Base-by-base conservation (phyloP, 352 stramenopile genomes). In the Pythium rishiriense region DNA sequence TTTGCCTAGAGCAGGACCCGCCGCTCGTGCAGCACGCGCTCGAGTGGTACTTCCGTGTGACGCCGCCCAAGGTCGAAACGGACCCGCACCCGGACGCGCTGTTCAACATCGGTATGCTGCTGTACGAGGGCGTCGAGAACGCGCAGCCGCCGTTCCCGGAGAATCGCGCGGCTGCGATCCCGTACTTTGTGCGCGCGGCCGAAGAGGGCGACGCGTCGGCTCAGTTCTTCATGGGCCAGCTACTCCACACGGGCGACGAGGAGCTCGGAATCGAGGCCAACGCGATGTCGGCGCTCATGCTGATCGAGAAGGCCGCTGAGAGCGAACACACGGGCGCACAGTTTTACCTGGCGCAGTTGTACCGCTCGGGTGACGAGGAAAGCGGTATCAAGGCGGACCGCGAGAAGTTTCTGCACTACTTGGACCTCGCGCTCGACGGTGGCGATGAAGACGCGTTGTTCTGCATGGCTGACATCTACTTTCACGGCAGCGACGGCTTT, bases 401-500 rank as follows among this genome's bases (percentile, higher is more conserved):
- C 9, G 31, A 75, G 21, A 85, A 83, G 66, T 94, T 93, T 58
- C 59, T 88, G 15, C 61, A 79, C 39, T 78, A 89, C 62, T 50
- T 96, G 39, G 73, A 93, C 54, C 73, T 73, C 29, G 85, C 87
- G 6, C 72, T 93, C 57, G 71, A 83, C 28, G 70, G 62, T 25
- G 75, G 74, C 2, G 84, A 96, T 47, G 76, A 81, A 28, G 85
- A 94, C 42, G 87, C 87, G 41, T 68, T 87, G 50, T 94, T 92
- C 43, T 94, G 85, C 69, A 91, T 93, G 83, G 87, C 82, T 10
- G 87, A 96, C 62, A 90, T 93, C 15, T 93, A 93, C 68, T 91
- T 87, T 62, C 81, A 92, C 58, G 85, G 85, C 55, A 92, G 76
- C 54, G 85, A 94, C 48, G 85, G 79, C 19, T 93, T 93, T 46